Conservation (phyloP, 768 basidiomycete species). For the Royoungia palumana region DNA sequence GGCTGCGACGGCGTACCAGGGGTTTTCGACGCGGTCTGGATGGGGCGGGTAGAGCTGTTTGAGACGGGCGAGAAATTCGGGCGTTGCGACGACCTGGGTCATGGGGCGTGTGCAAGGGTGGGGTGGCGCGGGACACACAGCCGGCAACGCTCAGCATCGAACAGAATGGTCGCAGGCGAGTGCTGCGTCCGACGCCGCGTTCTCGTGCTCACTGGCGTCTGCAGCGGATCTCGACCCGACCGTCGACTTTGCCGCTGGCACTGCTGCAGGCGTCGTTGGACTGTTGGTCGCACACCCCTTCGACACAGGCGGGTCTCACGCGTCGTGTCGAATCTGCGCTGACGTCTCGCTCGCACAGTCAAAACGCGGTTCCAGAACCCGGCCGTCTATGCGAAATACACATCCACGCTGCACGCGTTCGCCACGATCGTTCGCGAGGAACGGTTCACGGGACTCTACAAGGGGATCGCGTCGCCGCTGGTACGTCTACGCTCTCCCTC, state of each 20-base stretch:
- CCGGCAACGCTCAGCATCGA: too few species aligned
- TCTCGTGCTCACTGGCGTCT: slow-evolving; percentile 2
- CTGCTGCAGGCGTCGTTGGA: slow-evolving; percentile 62
- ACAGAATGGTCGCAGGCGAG: slow-evolving; percentile 24
- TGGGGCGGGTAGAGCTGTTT: slow-evolving; percentile 44
- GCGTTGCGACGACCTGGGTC: slow-evolving; percentile 35
- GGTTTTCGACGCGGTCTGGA: slow-evolving; percentile 32
- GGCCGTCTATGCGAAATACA: slow-evolving; percentile 51
- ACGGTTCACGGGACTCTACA: slow-evolving; percentile 62
- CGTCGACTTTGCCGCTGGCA: slow-evolving; percentile 78
- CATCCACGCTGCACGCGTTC: slow-evolving; percentile 62
- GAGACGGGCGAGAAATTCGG: slow-evolving; percentile 42
- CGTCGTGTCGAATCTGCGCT: not conserved
- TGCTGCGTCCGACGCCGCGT: not conserved
- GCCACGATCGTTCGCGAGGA: slow-evolving; percentile 69
- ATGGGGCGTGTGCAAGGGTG: slow-evolving; percentile 1
- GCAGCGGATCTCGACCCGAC: slow-evolving; percentile 49
- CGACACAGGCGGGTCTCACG: slow-evolving; percentile 51
- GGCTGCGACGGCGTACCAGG: slow-evolving; percentile 60
- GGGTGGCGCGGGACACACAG: too few species aligned
- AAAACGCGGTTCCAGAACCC: slow-evolving; percentile 82
- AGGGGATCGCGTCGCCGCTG: slow-evolving; percentile 78
- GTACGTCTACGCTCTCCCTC: slow-evolving; percentile 38
- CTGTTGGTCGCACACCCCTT: slow-evolving; percentile 75
- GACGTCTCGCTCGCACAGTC: slow-evolving; percentile 39